phyloP scores from a whole-genome alignment of 2,329 filamentous ascomycete genomes.

The Paecilomyces variotii region DNA sequence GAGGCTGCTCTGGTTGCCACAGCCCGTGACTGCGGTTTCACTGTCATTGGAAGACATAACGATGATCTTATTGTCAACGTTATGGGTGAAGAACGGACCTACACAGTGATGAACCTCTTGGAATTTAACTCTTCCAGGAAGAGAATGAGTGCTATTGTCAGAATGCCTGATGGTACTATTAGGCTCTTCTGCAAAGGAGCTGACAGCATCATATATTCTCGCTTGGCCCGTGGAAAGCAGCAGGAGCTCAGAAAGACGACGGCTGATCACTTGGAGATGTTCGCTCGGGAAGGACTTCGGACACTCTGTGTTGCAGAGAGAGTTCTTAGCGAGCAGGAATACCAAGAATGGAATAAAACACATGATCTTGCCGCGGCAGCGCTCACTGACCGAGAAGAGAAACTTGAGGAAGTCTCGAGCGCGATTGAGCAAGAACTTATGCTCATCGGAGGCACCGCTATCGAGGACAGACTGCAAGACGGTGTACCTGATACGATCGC shows the following conservation, averaged over 20 bases:
- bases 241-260: constrained; percentile 72
- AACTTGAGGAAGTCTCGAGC: constrained; percentile 82
- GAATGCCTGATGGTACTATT: constrained; percentile 86
- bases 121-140: constrained; percentile 97
- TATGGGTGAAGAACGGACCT: constrained; percentile 76
- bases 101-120: constrained; percentile 83
- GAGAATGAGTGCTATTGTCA: constrained; percentile 93
- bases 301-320: constrained; percentile 89
- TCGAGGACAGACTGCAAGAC: constrained; percentile 93
- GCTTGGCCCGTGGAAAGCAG: constrained; percentile 78
- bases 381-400: constrained; percentile 81
- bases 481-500: constrained; percentile 94
- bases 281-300: constrained; percentile 87
- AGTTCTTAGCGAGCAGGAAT: constrained; percentile 73
- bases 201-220: constrained; percentile 93
- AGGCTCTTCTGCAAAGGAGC: constrained; percentile 95
- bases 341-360: constrained; percentile 72
- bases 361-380: constrained; percentile 82
- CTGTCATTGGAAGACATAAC: constrained; percentile 69
- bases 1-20: constrained; percentile 92
- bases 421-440: constrained; percentile 83
- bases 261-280: constrained; percentile 92
- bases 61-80: constrained; percentile 82
- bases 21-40: constrained; percentile 91
- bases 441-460: constrained; percentile 87